Evolutionary conservation across 345 rosid genomes (phyloP).

Genomic region (Arabis hirsuta): DNA sequence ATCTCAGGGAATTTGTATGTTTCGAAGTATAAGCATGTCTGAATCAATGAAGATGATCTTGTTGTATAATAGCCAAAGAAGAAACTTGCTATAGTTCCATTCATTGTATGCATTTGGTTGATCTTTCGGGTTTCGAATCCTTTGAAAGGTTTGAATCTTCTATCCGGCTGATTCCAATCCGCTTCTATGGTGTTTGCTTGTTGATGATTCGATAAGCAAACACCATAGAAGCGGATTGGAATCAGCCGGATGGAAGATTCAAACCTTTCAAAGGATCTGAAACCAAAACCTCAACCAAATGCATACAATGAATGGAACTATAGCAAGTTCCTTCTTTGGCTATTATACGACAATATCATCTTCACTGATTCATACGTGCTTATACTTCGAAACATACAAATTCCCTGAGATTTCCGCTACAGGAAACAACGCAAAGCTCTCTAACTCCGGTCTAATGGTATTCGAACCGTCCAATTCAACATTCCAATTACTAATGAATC

Average conservation of each 20-base stretch:
- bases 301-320: constrained; percentile 94
- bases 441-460: constrained; percentile 91
- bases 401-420: constrained; percentile 85
- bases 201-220: constrained; percentile 63
- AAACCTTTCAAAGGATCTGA: constrained; percentile 74
- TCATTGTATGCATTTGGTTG: constrained; percentile 80
- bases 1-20: constrained; percentile 93
- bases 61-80: constrained; percentile 87
- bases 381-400: constrained; percentile 83
- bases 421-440: constrained; percentile 77
- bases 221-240: constrained; percentile 71
- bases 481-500: constrained; percentile 30
- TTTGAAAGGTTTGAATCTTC: constrained; percentile 75
- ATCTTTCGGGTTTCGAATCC: constrained; percentile 86
- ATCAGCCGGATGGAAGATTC: constrained; percentile 90
- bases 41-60: constrained; percentile 93
- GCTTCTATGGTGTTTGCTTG: constrained; percentile 65
- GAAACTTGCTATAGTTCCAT: constrained; percentile 93
- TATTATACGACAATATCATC: constrained; percentile 82
- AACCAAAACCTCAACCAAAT: constrained; percentile 77
- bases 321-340: constrained; percentile 95
- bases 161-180: constrained; percentile 87
- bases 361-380: constrained; percentile 90
- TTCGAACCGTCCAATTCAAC: constrained; percentile 84
- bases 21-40: constrained; percentile 82